A percentile compares a stretch with the other conserved stretches of the same genome.
Conservation (phyloP, 2,329 filamentous ascomycete species). For the Dryadomyces quercivorus region DNA sequence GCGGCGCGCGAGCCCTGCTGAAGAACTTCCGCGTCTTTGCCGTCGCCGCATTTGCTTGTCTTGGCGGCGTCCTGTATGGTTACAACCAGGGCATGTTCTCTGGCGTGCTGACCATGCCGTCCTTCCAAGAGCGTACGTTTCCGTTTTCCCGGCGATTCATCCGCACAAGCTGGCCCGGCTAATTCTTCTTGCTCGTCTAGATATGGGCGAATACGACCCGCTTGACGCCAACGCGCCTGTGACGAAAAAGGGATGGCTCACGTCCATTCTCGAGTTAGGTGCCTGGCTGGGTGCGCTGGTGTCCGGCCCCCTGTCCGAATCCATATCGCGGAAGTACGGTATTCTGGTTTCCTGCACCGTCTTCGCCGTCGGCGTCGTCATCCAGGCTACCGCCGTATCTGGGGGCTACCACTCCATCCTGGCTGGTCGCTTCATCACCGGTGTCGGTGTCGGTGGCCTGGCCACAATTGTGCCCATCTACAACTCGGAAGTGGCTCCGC, state of each 20-base stretch:
- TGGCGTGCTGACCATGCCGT: slow-evolving; percentile 49
- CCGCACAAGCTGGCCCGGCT: background rate
- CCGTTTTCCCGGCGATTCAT: background rate
- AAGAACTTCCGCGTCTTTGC: slow-evolving; percentile 47
- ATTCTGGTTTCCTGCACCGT: slow-evolving; percentile 53
- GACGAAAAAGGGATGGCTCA: slow-evolving; percentile 47
- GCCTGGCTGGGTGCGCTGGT: slow-evolving; percentile 65
- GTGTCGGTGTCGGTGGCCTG: slow-evolving; percentile 23
- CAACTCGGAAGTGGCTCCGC: slow-evolving; percentile 35
- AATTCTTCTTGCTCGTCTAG: slow-evolving; percentile 16
- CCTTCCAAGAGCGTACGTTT: slow-evolving; percentile 36
- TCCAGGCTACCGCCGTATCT: slow-evolving; percentile 50
- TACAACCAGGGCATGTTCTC: slow-evolving; percentile 71
- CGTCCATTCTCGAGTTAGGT: slow-evolving; percentile 61
- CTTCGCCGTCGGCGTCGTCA: slow-evolving; percentile 58
- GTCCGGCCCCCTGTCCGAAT: slow-evolving; percentile 60
- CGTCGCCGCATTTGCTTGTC: slow-evolving; percentile 50
- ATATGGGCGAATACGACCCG: slow-evolving; percentile 43
- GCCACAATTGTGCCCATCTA: slow-evolving; percentile 46
- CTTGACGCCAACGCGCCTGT: slow-evolving; percentile 30
- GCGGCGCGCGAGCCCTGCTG: slow-evolving; percentile 37
- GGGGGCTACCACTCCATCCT: slow-evolving; percentile 49
- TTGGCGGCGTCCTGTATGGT: slow-evolving; percentile 51
- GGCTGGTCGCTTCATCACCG: slow-evolving; percentile 58
- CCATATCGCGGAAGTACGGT: slow-evolving; percentile 54